Evolutionary conservation across 2,329 filamentous ascomycete species (phyloP), one percentile per base, ranked within the genome.

Genomic region (Bipolaris oryzae): DNA sequence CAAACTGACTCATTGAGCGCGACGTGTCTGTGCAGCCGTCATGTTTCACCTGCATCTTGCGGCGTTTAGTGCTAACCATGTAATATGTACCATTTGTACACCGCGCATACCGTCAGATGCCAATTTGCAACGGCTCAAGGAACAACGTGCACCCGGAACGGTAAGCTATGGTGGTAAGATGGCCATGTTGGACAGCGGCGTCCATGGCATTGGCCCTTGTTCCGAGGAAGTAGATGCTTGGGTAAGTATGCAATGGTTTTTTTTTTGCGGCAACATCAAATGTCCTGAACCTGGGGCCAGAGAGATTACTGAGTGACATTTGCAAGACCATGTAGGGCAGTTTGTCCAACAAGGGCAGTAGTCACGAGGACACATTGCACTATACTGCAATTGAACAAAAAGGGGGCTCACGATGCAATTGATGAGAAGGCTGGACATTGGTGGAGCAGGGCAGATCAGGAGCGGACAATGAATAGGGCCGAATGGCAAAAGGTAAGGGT

Each of bases 131-230:
- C 37, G 46, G 45, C 55, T 44, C 54, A 41, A 50, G 20, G 7
- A 28, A 53, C 43, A 18, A 53, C 50, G 52, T 35, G 35, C 52
- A 58, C 46, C 25, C 38, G 51, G 55, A 53, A 58, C 60, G 57
- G 55, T 52, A 66, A 61, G 66, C 66, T 64, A 57, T 62, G 66
- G 57, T 63, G 58, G 48, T 53, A 45, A 53, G 38, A 50, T 41
- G 49, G 53, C 55, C 52, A 51, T 35, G 51, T 42, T 51, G 49
- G 31, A 41, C 55, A 47, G 43, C 60, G 58, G 63, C 33, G 58
- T 61, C 33, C 38, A 48, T 56, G 51, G 57, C 59, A 58, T 62
- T 58, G 58, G 39, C n/a, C 57, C 42, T 44, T 51, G 52, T 50
- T 55, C 42, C 45, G 57, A 45, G 23, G 43, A 34, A 38, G 16